Evolutionary conservation across 345 rosid species (phyloP), one percentile per base, ranked within the genome.

Genomic region (Cochlearia excelsa): DNA sequence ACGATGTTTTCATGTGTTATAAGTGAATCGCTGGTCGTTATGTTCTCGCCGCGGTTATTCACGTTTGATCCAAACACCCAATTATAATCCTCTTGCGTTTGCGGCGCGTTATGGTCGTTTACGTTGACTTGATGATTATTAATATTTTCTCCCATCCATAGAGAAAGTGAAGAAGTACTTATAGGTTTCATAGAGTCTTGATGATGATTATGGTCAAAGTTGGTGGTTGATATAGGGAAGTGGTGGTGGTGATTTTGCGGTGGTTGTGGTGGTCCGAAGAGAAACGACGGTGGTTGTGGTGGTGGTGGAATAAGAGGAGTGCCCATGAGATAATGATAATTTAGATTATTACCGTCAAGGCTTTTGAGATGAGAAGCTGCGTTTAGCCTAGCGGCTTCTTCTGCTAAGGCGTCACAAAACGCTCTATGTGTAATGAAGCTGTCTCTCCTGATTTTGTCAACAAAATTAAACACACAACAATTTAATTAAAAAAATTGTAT

Each of bases 381-480:
- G 61, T 79, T 89, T 60, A 93, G 77, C 64, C 97, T 82, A 1
- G 95, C 95, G 3, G 97, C 80, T 79, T 93, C 97, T 75, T 89
- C 95, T 1, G 99, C 99, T 55, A 93, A 83, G 8, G 99, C 99
- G 38, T 89, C 97, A 46, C 99, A 93, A 68, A 87, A 93, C 3
- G 99, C 99, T 70, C 99, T 80, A n/a, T 93, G 99, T 5, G 97
- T 93, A 40, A 93, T 76, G 66, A 93, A 93, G 63, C 97, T 93
- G 62, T 93, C 99, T 52, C 97, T 71, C 82, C 99, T 93, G 83
- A 34, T 3, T 72, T 48, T 9, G 67, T 43, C 41, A 47, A 57
- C 6, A 39, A 34, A 23, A 34, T 53, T 53, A 53, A 30, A 0
- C 34, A 49, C 56, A 34, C 30, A 40, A 54, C 40, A 40, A 45